Evolutionary conservation across 352 stramenopile species (phyloP).

Genomic region (Pythium monospermum): DNA sequence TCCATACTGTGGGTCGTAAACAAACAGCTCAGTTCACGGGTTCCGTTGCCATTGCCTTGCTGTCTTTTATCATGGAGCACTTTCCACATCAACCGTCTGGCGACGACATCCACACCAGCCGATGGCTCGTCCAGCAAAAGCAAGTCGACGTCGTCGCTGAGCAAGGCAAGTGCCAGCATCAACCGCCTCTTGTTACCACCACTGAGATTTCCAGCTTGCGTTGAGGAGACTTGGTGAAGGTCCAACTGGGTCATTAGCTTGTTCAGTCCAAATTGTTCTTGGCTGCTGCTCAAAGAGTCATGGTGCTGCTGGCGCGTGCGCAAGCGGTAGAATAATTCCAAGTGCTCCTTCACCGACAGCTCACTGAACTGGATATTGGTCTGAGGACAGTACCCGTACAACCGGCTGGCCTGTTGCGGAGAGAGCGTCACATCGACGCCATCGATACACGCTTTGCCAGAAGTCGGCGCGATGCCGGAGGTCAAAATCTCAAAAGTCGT

Average conservation of each 20-base stretch:
- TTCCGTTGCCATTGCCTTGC: conserved; percentile 29
- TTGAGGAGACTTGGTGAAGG: conserved; percentile 57
- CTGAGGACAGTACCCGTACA: conserved; percentile 80
- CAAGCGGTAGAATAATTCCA: conserved; percentile 65
- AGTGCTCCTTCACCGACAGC: conserved; percentile 67
- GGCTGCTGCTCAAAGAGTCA: too few relatives aligned
- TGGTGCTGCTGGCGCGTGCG: conserved; percentile 27
- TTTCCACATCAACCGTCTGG: conserved; percentile 74
- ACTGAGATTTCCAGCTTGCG: conserved; percentile 54
- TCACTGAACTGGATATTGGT: conserved; percentile 71
- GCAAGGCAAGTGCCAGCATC: conserved; percentile 69
- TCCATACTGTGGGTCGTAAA: conserved; percentile 88
- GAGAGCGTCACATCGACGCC: conserved; percentile 50
- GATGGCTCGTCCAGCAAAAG: conserved; percentile 81
- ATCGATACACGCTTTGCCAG: conserved; percentile 52
- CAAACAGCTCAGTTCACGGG: conserved; percentile 54
- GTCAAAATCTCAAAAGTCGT: conserved; percentile 97
- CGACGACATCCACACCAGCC: conserved; percentile 75
- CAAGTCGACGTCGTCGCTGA: conserved; percentile 59
- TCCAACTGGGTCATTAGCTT: conserved; percentile 47
- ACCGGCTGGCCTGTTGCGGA: conserved; percentile 42
- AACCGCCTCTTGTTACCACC: conserved; percentile 78
- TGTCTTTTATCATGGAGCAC: conserved; percentile 55
- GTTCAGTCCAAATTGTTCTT: conserved; percentile 34
- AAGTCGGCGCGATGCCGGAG: conserved; percentile 77